These are phyloP conservation scores for Fusarium sp. DNA, from an alignment of 2,329 filamentous ascomycete species.

Conservation along the genomic window DNA sequence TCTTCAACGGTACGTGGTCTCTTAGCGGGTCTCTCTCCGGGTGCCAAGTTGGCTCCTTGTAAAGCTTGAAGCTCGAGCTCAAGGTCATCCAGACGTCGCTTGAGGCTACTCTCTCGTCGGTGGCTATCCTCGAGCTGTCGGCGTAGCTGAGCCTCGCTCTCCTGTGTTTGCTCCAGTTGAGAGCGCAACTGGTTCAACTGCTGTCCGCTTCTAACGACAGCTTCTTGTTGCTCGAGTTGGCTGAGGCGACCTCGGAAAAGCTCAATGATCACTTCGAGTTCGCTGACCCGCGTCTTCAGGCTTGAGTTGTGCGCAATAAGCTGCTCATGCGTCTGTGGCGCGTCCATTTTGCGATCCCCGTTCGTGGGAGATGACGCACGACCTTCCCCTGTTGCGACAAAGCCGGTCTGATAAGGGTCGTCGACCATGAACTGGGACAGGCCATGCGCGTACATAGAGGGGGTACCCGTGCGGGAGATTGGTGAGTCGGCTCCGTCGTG, in stretches of 20 bases:
- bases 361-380: conserved; percentile 61
- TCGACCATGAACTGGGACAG: conserved; percentile 84
- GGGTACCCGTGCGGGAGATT: conserved; percentile 81
- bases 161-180: conserved; percentile 61
- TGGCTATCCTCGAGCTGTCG: conserved; percentile 80
- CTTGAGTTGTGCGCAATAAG: conserved; percentile 83
- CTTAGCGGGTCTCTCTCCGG: conserved; percentile 44
- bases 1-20: conserved; percentile 40
- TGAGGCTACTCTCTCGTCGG: conserved; percentile 81
- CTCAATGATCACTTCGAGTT: conserved; percentile 94
- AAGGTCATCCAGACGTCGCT: conserved; percentile 82
- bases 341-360: conserved; percentile 73
- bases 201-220: conserved; percentile 69
- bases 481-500: conserved; percentile 82
- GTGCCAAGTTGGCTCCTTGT: conserved; percentile 24
- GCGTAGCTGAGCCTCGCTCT: conserved; percentile 59
- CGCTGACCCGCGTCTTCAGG: conserved; percentile 93
- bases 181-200: conserved; percentile 67
- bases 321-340: conserved; percentile 81
- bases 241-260: conserved; percentile 79
- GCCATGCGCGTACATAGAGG: conserved; percentile 78
- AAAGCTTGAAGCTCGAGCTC: conserved; percentile 66
- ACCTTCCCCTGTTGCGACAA: conserved; percentile 63
- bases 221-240: conserved; percentile 83
- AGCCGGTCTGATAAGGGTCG: conserved; percentile 71